Conservation (phyloP, 208 protist genomes). For the Novymonas esmeraldas region DNA sequence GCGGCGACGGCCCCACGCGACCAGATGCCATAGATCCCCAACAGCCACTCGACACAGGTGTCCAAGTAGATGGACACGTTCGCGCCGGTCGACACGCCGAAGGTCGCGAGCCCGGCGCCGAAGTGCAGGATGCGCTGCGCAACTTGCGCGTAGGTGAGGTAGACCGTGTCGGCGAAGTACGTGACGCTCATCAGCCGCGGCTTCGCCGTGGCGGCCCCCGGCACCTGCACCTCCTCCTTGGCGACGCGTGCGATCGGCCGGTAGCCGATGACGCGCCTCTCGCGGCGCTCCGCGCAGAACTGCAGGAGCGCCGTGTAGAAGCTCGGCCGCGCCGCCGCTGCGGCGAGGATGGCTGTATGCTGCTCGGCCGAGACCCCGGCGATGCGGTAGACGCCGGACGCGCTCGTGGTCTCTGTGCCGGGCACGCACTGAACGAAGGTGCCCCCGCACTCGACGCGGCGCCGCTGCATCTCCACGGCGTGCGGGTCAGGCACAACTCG, state of each 20-base stretch:
- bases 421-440: constrained; percentile 42
- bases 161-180: constrained; percentile 47
- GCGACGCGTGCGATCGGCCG: constrained; percentile 37
- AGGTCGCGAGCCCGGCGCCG: constrained; percentile 50
- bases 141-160: constrained; percentile 48
- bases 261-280: constrained; percentile 46
- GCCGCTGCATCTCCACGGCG: constrained; percentile 17
- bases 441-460: constrained; percentile 18
- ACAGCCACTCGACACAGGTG: constrained; percentile 85
- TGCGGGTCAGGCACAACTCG: constrained; percentile 30
- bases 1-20: constrained; percentile 53
- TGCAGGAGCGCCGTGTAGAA: constrained; percentile 25
- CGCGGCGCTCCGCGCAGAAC: constrained; percentile 20
- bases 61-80: constrained; percentile 83
- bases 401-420: constrained; percentile 47
- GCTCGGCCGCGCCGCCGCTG: constrained; percentile 16
- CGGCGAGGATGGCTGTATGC: constrained; percentile 11
- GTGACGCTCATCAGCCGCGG: constrained; percentile 42
- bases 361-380: constrained; percentile 23
- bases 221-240: constrained; percentile 27
- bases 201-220: constrained; percentile 41
- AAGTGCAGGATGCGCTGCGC: constrained; percentile 49
- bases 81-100: constrained; percentile 39
- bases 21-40: constrained; percentile 78
- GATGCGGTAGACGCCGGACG: constrained; percentile 62